Evolutionary conservation across 495 filamentous ascomycete genomes (phyloP).

Genomic region (Penicillium dipodomyicola): DNA sequence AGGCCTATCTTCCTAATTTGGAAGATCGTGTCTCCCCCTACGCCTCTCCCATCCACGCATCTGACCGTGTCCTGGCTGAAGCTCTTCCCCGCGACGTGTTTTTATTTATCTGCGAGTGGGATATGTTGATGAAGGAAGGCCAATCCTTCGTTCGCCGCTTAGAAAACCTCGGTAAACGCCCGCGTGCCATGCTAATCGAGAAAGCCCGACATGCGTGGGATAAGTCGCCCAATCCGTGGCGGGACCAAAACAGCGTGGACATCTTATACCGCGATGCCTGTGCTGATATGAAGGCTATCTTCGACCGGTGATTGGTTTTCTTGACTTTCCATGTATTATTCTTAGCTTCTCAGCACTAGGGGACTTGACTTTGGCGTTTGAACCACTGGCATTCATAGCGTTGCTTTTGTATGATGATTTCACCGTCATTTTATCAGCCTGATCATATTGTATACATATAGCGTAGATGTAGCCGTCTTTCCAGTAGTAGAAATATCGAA

Average conservation of each 20-base stretch:
- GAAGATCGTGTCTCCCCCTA: conserved; percentile 54
- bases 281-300: conserved; percentile 46
- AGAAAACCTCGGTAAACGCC: conserved; percentile 60
- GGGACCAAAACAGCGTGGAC: conserved; percentile 46
- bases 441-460: not conserved
- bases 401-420: not conserved
- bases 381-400: conserved; percentile 9
- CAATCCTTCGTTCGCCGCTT: conserved; percentile 65
- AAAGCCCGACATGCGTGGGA: conserved; percentile 82
- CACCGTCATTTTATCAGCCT: not conserved
- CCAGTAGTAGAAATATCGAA: too few relatives aligned
- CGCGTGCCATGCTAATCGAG: conserved; percentile 67
- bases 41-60: conserved; percentile 62
- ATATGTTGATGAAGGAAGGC: conserved; percentile 82
- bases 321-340: not conserved
- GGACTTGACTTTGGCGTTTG: not conserved
- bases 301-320: conserved; percentile 26
- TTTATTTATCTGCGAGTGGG: conserved; percentile 83
- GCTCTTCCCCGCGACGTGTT: conserved; percentile 63
- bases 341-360: not conserved
- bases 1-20: conserved; percentile 65
- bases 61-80: conserved; percentile 46
- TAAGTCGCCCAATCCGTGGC: conserved; percentile 75
- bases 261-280: conserved; percentile 45
- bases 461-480: not conserved